Conservation (phyloP, 495 filamentous ascomycete genomes). For the Clavariopsis aquatica region DNA sequence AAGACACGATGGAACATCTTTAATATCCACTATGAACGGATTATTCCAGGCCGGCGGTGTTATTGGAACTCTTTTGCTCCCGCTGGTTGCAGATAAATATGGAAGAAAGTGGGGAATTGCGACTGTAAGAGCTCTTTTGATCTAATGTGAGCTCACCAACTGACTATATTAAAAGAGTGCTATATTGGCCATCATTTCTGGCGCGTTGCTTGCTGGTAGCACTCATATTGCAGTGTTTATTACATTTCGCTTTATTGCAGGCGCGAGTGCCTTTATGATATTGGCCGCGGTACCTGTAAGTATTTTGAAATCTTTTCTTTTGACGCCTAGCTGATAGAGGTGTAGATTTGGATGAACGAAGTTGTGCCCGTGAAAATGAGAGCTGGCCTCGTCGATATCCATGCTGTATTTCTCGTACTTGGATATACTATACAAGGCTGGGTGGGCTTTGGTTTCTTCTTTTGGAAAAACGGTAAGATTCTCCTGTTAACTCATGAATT, state of each 20-base stretch:
- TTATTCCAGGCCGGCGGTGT: slow-evolving; percentile 41
- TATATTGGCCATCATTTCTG: slow-evolving; percentile 34
- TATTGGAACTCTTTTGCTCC: slow-evolving; percentile 29
- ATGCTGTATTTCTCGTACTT: slow-evolving; percentile 24
- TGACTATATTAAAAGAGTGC: slow-evolving; percentile 16
- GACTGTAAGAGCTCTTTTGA: neutral
- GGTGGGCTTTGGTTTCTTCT: slow-evolving; percentile 42
- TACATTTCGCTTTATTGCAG: slow-evolving; percentile 35
- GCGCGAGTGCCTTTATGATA: slow-evolving; percentile 25
- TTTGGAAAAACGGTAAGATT: slow-evolving; percentile 24
- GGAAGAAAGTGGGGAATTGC: slow-evolving; percentile 38
- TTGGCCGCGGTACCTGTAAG: slow-evolving; percentile 25
- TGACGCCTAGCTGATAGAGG: neutral
- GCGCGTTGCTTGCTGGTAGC: slow-evolving; percentile 36
- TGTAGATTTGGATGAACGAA: slow-evolving; percentile 39
- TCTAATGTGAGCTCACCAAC: neutral
- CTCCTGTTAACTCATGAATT: too few relatives aligned
- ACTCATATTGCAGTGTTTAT: slow-evolving; percentile 36
- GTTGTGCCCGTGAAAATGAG: slow-evolving; percentile 28
- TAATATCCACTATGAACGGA: slow-evolving; percentile 41
- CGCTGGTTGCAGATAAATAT: slow-evolving; percentile 25
- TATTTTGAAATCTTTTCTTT: neutral
- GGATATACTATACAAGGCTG: slow-evolving; percentile 31
- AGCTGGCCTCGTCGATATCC: slow-evolving; percentile 35
- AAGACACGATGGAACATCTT: slow-evolving; percentile 25